These are phyloP conservation scores for Pseudoneurospora amorphoporcata DNA, from an alignment of 495 filamentous ascomycete species.

Conservation along the genomic window DNA sequence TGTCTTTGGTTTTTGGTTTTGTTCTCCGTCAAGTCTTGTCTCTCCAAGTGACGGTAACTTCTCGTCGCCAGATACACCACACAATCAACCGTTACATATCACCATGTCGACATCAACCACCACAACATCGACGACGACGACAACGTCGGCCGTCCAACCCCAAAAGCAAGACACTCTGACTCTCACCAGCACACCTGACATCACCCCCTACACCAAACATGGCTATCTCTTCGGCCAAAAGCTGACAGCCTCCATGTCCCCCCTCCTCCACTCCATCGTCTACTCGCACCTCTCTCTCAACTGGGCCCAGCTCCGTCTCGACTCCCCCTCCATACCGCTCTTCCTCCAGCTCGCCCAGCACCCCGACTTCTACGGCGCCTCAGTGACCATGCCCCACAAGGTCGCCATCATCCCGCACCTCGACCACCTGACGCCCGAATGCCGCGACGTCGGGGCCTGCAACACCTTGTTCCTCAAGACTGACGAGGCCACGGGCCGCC, in stretches of 20 bases:
- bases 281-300: constrained; percentile 48
- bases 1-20: neutral
- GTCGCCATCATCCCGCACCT: constrained; percentile 57
- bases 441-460: constrained; percentile 55
- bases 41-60: neutral
- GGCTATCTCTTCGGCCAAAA: constrained; percentile 46
- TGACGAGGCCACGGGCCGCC: constrained; percentile 28
- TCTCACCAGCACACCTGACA: neutral
- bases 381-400: constrained; percentile 71
- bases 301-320: constrained; percentile 50
- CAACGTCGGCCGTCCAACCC: neutral
- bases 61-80: neutral
- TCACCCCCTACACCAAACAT: constrained; percentile 33
- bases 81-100: neutral
- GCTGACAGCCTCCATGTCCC: constrained; percentile 56
- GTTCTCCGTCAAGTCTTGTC: neutral
- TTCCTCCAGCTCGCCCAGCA: constrained; percentile 23
- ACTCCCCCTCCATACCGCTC: constrained; percentile 39
- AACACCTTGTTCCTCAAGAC: constrained; percentile 60
- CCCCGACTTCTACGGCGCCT: constrained; percentile 36
- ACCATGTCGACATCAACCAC: neutral
- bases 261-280: constrained; percentile 55
- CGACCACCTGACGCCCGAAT: constrained; percentile 58
- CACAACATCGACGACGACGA: neutral
- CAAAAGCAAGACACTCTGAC: neutral